Conservation (phyloP, 306 rosid genomes). For the Rosa rugosa region DNA sequence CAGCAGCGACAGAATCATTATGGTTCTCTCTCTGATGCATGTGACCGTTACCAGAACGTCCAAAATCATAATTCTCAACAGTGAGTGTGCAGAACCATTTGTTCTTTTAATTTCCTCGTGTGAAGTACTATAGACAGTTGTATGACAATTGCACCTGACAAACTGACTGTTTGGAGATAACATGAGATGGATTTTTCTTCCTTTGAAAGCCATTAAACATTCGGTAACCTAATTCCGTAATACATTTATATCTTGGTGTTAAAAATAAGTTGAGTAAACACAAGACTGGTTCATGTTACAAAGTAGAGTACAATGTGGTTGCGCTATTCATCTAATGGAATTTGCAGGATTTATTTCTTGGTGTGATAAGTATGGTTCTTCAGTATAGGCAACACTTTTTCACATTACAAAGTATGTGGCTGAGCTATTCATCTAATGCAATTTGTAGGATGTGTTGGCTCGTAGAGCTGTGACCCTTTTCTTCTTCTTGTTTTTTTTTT, state of each 20-base stretch:
- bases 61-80: constrained; percentile 79
- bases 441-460: not conserved
- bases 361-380: not conserved
- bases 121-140: not conserved
- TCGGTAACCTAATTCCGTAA: not conserved
- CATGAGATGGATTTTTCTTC: not conserved
- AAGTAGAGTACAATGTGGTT: not conserved
- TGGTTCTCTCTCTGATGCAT: constrained; percentile 83
- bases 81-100: constrained; percentile 55
- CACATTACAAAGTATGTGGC: not conserved
- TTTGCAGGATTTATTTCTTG: not conserved
- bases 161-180: not conserved
- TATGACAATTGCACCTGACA: not conserved
- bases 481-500: not conserved
- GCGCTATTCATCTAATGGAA: not conserved
- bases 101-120: constrained; percentile 16
- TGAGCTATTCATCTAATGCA: constrained; percentile 1
- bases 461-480: not conserved
- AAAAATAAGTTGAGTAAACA: not conserved
- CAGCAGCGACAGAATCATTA: constrained; percentile 94
- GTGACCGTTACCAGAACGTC: constrained; percentile 77
- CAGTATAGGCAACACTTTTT: not conserved
- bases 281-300: not conserved
- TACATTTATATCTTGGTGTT: not conserved
- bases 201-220: not conserved